Base-by-base conservation (phyloP, 1,284 basidiomycete species). In the Singerocomus inundabilis region DNA sequence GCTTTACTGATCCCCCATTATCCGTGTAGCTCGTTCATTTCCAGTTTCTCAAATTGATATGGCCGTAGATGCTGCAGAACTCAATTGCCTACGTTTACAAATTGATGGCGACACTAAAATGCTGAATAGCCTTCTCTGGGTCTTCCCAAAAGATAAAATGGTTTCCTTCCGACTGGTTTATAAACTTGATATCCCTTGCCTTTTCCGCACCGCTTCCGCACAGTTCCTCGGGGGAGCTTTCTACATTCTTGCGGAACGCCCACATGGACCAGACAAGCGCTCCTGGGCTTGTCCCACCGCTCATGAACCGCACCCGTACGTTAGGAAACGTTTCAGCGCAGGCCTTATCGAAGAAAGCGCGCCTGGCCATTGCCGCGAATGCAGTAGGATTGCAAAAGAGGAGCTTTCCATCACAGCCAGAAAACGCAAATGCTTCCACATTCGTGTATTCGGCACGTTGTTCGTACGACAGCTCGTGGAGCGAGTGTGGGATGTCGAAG, bases 141-240 rank as follows among this genome's bases (percentile, higher is more conserved):
- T 65, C 51, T 0, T 65, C 62, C 66, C 66, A 67, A 41, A 64
- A 64, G 15, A 59, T 9, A 29, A 66, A 63, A 41, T 68, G 64
- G 31, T 68, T 68, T 26, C 63, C 66, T 34, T 64, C 61, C 10
- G 43, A 44, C 21, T 54, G 52, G 10, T 25, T 32, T 15, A 51
- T 26, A 24, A 47, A 37, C 38, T 61, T 47, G 41, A 57, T 32
- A 11, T 65, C 60, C 41, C 64, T 63, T 28, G 51, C 58, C 40
- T 49, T 61, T 28, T 57, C 53, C 21, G 60, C 62, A 9, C 40
- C 50, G 1, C 33, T 35, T 18, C 56, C 62, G 12, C 54, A 66
- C 13, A 48, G 25, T 15, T 6, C 44, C 18, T 39, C 33, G 6
- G 52, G 40, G 10, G 58, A 48, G 6, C 44, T 29, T 4, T 51